Conservation (phyloP, 164 flowering plant species). For the Berberis vulgaris region DNA sequence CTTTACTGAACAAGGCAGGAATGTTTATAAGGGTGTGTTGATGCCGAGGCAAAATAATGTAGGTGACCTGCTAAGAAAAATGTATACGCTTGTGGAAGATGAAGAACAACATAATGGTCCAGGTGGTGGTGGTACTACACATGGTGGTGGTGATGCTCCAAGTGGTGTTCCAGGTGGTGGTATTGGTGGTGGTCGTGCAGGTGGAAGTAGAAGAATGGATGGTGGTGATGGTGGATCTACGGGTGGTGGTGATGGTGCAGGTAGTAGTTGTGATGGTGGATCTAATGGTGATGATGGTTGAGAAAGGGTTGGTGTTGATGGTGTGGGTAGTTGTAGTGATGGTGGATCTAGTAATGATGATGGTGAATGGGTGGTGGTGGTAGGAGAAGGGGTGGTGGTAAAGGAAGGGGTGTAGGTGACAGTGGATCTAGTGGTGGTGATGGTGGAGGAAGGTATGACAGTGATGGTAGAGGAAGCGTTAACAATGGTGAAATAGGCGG, state of each 20-base stretch:
- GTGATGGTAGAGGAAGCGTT: no score
- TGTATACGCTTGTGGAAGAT: no score
- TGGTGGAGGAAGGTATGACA: no score
- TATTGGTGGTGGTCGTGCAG: background rate
- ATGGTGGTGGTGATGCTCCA: background rate
- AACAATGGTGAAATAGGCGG: no score
- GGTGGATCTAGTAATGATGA: background rate
- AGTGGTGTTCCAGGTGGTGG: background rate
- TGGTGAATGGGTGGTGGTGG: background rate
- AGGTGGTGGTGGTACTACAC: background rate
- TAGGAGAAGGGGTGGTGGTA: no score
- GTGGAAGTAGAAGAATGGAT: background rate
- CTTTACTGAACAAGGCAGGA: no score
- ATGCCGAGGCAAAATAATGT: no score
- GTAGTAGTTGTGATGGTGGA: background rate
- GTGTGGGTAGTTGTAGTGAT: background rate
- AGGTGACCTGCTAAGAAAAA: no score
- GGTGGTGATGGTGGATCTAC: background rate
- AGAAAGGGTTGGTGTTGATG: background rate
- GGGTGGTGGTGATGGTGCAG: background rate
- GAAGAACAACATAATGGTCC: no score
- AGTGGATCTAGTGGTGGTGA: no score
- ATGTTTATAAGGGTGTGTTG: no score
- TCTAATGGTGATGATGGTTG: background rate
- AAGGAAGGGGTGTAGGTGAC: no score